A percentile compares a stretch with the other conserved stretches of the same genome.
These are phyloP conservation scores for Amesomyces nigricolor DNA, from an alignment of 2,329 filamentous ascomycete genomes.

Conservation along the genomic window DNA sequence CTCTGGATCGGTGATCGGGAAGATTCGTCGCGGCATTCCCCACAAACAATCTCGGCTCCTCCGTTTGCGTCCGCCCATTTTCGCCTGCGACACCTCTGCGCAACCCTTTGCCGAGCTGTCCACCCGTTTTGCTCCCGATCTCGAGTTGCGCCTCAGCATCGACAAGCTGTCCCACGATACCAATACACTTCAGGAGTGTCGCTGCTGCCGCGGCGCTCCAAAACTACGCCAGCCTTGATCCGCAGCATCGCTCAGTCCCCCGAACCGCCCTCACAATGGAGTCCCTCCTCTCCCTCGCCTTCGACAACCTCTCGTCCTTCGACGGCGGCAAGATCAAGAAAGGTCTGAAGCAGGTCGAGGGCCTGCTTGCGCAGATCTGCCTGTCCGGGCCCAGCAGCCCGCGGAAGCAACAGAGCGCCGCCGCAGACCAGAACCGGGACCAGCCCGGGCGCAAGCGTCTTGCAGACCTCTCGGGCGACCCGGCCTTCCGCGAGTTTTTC, in stretches of 20 bases:
- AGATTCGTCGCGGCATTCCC: neutral
- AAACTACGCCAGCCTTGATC: neutral
- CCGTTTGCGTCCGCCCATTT: neutral
- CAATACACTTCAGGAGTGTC: neutral
- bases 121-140: neutral
- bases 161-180: too few relatives aligned
- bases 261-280: slow-evolving; percentile 59
- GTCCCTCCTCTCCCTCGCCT: slow-evolving; percentile 82
- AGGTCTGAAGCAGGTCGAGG: slow-evolving; percentile 89
- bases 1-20: neutral
- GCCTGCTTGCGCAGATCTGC: slow-evolving; percentile 89
- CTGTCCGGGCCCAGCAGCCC: slow-evolving; percentile 49
- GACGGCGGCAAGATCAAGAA: slow-evolving; percentile 87
- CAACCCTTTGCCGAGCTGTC: neutral
- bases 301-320: slow-evolving; percentile 93
- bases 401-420: slow-evolving; percentile 32
- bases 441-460: slow-evolving; percentile 54
- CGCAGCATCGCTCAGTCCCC: neutral
- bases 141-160: too few relatives aligned
- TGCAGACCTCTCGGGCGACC: slow-evolving; percentile 68
- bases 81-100: neutral
- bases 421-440: slow-evolving; percentile 8
- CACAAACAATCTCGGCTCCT: slow-evolving; percentile 2
- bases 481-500: slow-evolving; percentile 92
- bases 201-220: neutral